Evolutionary conservation across 129 eudicot genomes (phyloP), one percentile per base, ranked within the genome.

Genomic region (Apium graveolens): DNA sequence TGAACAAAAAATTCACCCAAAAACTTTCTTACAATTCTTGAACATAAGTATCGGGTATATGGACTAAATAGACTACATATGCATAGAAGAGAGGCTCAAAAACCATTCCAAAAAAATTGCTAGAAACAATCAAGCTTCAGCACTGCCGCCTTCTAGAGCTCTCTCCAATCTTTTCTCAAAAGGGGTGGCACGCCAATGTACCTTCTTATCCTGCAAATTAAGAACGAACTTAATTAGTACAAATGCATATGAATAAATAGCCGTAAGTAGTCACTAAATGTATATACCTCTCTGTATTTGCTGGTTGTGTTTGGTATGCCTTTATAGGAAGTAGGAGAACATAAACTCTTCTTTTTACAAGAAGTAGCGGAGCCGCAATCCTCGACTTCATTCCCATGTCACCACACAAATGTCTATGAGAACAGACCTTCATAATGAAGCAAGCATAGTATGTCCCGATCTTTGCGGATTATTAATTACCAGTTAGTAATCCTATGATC

Each of bases 281-380:
- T 11, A 42, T 27, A 60, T 90, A 96, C 97, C 97, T 96, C 99
- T 89, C 96, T 87, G 44, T 96, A 96, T 86, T 92, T 96, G 97
- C 97, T 96, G 78, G 88, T 87, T 65, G 96, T 90, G 78, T 90
- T 96, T 65, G 97, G 99, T 86, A 92, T 96, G 87, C 99, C 99
- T 86, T 95, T 95, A 78, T 79, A 90, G 32, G 99, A 87, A 49
- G 97, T 79, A 20, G 27, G 82, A 49, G 95, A 78, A 48, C 84
- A 78, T 76, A 86, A 82, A 46, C 74, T 83, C 74, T 78, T 86
- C 7, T 68, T 55, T 20, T 85, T 92, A 78, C 79, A 90, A 26
- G 96, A 86, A 49, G 98, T 81, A 8, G 42, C 84, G 32, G 92
- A 80, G 51, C 83, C 78, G 78, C 87, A 82, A 32, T 81, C 85